A percentile compares a stretch with the other conserved stretches of the same genome.
phyloP scores from a whole-genome alignment of 495 filamentous ascomycete genomes.

The Aspergillus indologenus region DNA sequence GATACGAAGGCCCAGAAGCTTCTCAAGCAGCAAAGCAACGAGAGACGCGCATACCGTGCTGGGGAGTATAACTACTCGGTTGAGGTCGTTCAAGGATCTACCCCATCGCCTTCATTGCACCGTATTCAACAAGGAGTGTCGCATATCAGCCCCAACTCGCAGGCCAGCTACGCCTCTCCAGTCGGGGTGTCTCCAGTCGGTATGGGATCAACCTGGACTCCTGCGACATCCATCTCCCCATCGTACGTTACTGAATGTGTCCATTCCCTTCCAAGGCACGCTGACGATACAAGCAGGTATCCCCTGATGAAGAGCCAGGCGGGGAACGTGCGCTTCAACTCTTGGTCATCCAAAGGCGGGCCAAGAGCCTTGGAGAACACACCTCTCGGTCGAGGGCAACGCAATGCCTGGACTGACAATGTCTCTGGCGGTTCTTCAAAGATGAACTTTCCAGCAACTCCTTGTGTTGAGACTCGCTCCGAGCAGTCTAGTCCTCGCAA shows the following conservation, averaged over 20 bases:
- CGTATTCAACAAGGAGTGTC: conserved; percentile 31
- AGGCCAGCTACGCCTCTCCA: conserved; percentile 41
- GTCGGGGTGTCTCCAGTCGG: conserved; percentile 40
- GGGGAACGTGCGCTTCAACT: conserved; percentile 29
- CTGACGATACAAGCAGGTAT: conserved; percentile 34
- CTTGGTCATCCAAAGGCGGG: conserved; percentile 30
- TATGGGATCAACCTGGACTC: conserved; percentile 43
- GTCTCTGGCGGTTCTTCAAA: conserved; percentile 33
- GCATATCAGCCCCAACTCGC: conserved; percentile 41
- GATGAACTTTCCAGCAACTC: conserved; percentile 28
- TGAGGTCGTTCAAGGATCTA: conserved; percentile 43
- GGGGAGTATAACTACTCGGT: conserved; percentile 83
- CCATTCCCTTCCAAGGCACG: background rate
- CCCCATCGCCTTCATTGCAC: conserved; percentile 37
- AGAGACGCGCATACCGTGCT: conserved; percentile 86
- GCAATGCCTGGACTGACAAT: conserved; percentile 32
- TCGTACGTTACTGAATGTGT: conserved; percentile 31
- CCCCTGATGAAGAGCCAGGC: conserved; percentile 35
- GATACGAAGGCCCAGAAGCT: conserved; percentile 95
- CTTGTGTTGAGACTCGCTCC: conserved; percentile 24
- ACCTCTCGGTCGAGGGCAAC: conserved; percentile 28
- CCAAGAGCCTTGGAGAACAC: conserved; percentile 31
- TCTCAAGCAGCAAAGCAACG: conserved; percentile 89
- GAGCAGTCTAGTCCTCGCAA: conserved; percentile 33
- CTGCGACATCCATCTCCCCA: conserved; percentile 49